Evolutionary conservation across 2,329 filamentous ascomycete genomes (phyloP), one percentile per base, ranked within the genome.

Genomic region (Ophiognomonia clavigignenti-juglandacearum): DNA sequence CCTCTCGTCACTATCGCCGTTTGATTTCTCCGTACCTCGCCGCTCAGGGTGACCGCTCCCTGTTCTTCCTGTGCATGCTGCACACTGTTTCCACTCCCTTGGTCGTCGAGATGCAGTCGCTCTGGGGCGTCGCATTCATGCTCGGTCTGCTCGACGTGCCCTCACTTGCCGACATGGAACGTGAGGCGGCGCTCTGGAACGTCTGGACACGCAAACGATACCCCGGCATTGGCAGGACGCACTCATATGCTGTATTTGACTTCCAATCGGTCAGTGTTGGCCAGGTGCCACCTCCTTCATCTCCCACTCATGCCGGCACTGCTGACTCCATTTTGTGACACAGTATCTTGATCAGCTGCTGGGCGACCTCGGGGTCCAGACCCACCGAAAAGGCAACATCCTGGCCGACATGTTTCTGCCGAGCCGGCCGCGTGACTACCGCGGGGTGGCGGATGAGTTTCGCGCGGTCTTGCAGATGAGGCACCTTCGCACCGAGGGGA

Each of bases 81-180:
- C 75, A 70, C 29, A 56, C 64, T 1, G 18, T 23, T 7, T 34
- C n/a, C 18, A 54, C 71, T 23, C 56, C 71, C 4, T 65, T 72
- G 6, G 40, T 43, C 14, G 13, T 14, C 13, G 72, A 77, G 44
- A 54, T 70, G 3, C 70, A 75, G 43, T 74, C 71, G 2, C 64
- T 80, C 3, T 80, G 76, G 77, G 67, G 80, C 19, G 65, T 74
- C 0, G 79, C 80, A 0, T 85, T 77, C 54, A 69, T 86, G 22
- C 63, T 71, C 19, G 69, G 65, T n/a, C 60, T 67, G 18, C 60
- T 83, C 4, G 29, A 34, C 31, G 5, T 24, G 11, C 40, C 40
- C 2, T 8, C 9, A 6, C 11, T 56, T 82, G 47, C 60, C 66
- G 23, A 61, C 57, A 43, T 43, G 40, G 40, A 34, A 19, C 6